These are phyloP conservation scores for Rhizoclosmatium globosum DNA, from an alignment of 192 early-diverging fungal species.

Conservation along the genomic window DNA sequence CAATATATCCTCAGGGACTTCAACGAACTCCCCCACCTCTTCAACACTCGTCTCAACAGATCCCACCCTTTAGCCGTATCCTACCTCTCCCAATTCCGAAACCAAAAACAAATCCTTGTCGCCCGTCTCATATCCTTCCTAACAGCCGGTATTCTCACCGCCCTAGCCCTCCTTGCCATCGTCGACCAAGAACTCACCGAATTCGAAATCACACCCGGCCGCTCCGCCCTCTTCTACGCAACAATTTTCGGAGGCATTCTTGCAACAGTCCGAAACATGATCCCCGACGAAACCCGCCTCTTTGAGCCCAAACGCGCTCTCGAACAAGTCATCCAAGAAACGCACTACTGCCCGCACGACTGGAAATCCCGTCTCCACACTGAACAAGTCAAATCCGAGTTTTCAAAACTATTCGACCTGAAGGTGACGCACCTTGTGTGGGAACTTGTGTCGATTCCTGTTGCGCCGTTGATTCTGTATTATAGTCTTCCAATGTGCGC, in stretches of 20 bases:
- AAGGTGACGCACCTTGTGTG: slow-evolving; percentile 81
- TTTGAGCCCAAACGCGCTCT: slow-evolving; percentile 86
- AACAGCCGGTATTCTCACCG: slow-evolving; percentile 86
- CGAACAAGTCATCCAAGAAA: slow-evolving; percentile 79
- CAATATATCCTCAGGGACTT: slow-evolving; percentile 96
- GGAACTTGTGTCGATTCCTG: slow-evolving; percentile 81
- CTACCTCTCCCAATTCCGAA: slow-evolving; percentile 92
- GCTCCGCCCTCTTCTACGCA: slow-evolving; percentile 94
- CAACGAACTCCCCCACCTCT: slow-evolving; percentile 95
- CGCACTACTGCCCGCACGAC: slow-evolving; percentile 87
- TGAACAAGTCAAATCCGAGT: slow-evolving; percentile 75
- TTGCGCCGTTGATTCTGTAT: slow-evolving; percentile 86
- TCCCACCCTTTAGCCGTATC: slow-evolving; percentile 78
- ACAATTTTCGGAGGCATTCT: slow-evolving; percentile 87
- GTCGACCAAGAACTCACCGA: slow-evolving; percentile 88
- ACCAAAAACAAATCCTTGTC: slow-evolving; percentile 77
- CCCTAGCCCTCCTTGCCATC: slow-evolving; percentile 81
- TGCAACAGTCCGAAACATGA: slow-evolving; percentile 80
- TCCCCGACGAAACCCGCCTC: slow-evolving; percentile 80
- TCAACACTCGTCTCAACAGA: slow-evolving; percentile 75
- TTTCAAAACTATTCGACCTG: slow-evolving; percentile 80
- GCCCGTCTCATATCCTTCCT: slow-evolving; percentile 91
- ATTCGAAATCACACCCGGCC: slow-evolving; percentile 89
- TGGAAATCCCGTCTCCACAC: slow-evolving; percentile 89
- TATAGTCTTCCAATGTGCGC: slow-evolving; percentile 77